Evolutionary conservation across 192 early-diverging fungal genomes (phyloP).

Genomic region (Cladochytrium replicatum): DNA sequence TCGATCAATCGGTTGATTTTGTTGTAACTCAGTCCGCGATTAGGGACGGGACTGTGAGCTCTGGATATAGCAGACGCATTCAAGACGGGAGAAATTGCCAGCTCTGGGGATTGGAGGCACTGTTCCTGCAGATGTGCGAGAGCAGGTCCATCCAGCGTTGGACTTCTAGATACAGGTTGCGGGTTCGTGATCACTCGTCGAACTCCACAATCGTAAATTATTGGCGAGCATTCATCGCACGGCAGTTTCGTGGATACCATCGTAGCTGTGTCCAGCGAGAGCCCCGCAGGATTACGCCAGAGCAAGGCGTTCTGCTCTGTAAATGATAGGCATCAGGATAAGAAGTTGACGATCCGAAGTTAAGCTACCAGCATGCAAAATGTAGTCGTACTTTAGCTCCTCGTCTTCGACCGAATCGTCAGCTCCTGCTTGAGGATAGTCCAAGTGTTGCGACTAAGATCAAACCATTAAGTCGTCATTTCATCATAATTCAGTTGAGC

Average conservation of each 20-base stretch:
- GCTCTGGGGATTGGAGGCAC: constrained; percentile 16
- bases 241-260: constrained; percentile 28
- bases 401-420: constrained; percentile 32
- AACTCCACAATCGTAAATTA: constrained; percentile 24
- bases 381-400: constrained; percentile 35
- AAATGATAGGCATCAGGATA: neutral
- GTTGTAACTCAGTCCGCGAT: constrained; percentile 24
- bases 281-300: constrained; percentile 22
- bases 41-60: constrained; percentile 18
- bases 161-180: too few relatives aligned
- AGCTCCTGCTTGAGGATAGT: constrained; percentile 31
- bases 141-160: too few relatives aligned
- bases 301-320: constrained; percentile 29
- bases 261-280: constrained; percentile 7
- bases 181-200: constrained; percentile 20
- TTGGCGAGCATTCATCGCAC: constrained; percentile 32
- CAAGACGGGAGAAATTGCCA: too few relatives aligned
- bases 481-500: too few relatives aligned
- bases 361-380: constrained; percentile 22
- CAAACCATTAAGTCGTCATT: constrained; percentile 1
- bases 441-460: constrained; percentile 14
- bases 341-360: constrained; percentile 1
- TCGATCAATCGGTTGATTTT: constrained; percentile 18
- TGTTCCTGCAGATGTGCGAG: too few relatives aligned
- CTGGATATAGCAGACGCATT: too few relatives aligned